Percentiles rank a stretch among this genome's conserved stretches.
Evolutionary conservation across 768 basidiomycete species (phyloP).

Genomic region (Pleurotus pulmonarius): DNA sequence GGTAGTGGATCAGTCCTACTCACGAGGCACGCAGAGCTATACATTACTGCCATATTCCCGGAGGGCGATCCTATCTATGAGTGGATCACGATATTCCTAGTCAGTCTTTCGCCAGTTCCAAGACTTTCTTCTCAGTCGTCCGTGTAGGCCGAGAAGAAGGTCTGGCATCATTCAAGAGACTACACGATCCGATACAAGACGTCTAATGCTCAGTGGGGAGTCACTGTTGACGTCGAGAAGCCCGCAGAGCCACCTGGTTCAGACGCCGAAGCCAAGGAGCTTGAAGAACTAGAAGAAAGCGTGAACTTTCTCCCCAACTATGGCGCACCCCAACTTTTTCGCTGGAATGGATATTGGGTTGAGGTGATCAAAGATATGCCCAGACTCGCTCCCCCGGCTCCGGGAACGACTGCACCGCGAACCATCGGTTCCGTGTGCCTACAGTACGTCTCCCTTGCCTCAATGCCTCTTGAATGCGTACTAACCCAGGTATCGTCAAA

Average conservation of each 20-base stretch:
- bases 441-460: background rate
- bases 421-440: background rate
- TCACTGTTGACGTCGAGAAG: slow-evolving; percentile 20
- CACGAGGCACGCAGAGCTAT: slow-evolving; percentile 28
- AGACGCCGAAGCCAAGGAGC: too few species aligned
- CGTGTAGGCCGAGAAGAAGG: slow-evolving; percentile 36
- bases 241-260: background rate
- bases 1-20: background rate
- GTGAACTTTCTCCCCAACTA: slow-evolving; percentile 41
- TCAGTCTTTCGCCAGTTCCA: slow-evolving; percentile 14
- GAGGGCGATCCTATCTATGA: slow-evolving; percentile 46
- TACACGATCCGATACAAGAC: slow-evolving; percentile 37
- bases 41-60: slow-evolving; percentile 39
- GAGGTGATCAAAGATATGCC: slow-evolving; percentile 22
- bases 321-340: slow-evolving; percentile 35
- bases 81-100: slow-evolving; percentile 43
- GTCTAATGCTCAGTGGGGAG: slow-evolving; percentile 35
- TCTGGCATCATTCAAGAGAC: slow-evolving; percentile 38
- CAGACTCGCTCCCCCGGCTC: background rate
- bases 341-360: slow-evolving; percentile 41
- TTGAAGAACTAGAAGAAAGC: slow-evolving; percentile 18
- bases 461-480: too few species aligned
- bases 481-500: background rate
- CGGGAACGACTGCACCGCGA: background rate
- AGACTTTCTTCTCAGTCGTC: background rate